Evolutionary conservation across 1,139 yeast genomes (phyloP), one percentile per base, ranked within the genome.

Genomic region (Magnusiomyces starmeri): DNA sequence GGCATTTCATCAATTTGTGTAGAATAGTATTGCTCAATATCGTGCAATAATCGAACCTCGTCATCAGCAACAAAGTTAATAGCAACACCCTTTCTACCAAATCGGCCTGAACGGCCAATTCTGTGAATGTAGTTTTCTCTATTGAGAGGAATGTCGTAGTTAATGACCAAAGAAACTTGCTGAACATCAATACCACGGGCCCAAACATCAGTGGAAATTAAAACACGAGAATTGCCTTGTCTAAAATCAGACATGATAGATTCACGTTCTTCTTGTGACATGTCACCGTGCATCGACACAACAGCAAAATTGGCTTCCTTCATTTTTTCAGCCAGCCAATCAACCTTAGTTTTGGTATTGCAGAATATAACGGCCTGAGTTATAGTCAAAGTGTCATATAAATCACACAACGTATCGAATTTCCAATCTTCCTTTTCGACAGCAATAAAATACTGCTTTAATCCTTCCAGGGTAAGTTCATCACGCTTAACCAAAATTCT

Each of bases 101-200:
- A 92, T 79, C 98, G 92, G 79, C 98, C 98, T 79, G 96, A 95
- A 81, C 98, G 87, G 82, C 98, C 98, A 69, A 92, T 92, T 83
- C 98, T 85, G 81, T 92, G 98, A 70, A 92, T 88, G 75, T 92
- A 92, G 85, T 92, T 90, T 77, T 92, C 97, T 75, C 89, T 86
- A 83, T 90, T 88, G 69, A 89, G 79, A 66, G 98, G 98, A 73
- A 92, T 80, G 74, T 92, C 98, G 78, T 86, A 92, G 83, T 92
- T 92, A 73, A 92, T 90, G 68, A 92, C 98, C 70, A 92, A 79
- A 53, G 97, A 90, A 62, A 92, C 97, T 77, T 92, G 98, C 81
- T 92, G 98, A 62, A 92, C 96, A 77, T 92, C 98, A 67, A 92
- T 90, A 84, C 98, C 98, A 81, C 98, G 87, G 67, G 98, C 98